These are phyloP conservation scores for Talaromyces pinophilus DNA, from an alignment of 2,329 filamentous ascomycete species.

Conservation along the genomic window DNA sequence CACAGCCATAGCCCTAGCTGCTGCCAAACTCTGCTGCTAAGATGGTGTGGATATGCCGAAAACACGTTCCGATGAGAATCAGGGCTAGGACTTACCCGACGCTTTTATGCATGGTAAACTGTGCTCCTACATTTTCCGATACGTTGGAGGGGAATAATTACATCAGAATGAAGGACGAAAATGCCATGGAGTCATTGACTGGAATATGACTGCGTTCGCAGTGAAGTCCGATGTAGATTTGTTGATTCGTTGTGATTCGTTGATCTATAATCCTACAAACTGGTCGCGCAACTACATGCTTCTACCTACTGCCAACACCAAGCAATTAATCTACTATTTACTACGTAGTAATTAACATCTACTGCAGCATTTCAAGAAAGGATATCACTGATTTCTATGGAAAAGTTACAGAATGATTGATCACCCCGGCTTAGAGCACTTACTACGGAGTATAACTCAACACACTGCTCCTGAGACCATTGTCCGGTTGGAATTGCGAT, in stretches of 20 bases:
- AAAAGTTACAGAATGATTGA: neutral
- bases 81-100: conserved; percentile 1
- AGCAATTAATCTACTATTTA: neutral
- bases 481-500: neutral
- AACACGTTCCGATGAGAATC: conserved; percentile 8
- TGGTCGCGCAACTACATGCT: neutral
- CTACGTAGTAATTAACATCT: neutral
- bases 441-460: no score
- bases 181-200: neutral
- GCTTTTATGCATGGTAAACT: neutral
- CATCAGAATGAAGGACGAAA: conserved; percentile 2
- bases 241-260: neutral
- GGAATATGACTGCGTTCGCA: neutral
- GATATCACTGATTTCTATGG: neutral
- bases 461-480: neutral
- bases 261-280: neutral
- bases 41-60: conserved; percentile 7
- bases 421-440: neutral
- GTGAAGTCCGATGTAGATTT: neutral
- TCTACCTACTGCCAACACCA: neutral
- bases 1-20: neutral
- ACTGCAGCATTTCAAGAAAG: neutral
- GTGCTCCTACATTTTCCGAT: conserved; percentile 18
- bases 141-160: neutral
- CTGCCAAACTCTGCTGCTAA: neutral